Evolutionary conservation across 768 basidiomycete genomes (phyloP).

Genomic region (Paxillus rubicundulus): DNA sequence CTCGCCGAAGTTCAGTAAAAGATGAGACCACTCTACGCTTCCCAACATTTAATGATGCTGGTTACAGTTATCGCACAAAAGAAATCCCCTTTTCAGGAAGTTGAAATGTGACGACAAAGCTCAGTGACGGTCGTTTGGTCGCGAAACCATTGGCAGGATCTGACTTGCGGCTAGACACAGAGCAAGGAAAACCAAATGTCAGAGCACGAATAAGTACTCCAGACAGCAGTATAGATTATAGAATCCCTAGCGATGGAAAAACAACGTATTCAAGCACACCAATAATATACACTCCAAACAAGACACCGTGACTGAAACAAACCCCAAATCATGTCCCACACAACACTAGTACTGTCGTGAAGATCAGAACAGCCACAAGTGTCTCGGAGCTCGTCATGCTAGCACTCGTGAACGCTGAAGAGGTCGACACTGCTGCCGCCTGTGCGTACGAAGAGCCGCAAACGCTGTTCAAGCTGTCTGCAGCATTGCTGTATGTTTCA

Average conservation of each 20-base stretch:
- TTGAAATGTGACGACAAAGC: too few species aligned
- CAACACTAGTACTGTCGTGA: conserved; percentile 5
- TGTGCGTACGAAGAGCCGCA: conserved; percentile 54
- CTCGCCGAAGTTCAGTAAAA: conserved; percentile 16
- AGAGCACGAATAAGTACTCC: not conserved
- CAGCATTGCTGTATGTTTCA: conserved; percentile 49
- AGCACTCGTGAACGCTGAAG: conserved; percentile 10
- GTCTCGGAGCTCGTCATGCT: conserved; percentile 7
- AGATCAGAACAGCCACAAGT: conserved; percentile 12
- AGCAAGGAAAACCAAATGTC: too few species aligned
- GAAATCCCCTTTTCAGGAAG: not conserved
- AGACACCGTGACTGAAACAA: not conserved
- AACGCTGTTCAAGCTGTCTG: conserved; percentile 40
- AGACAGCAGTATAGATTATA: not conserved
- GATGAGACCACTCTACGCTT: not conserved
- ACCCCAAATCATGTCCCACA: conserved; percentile 10
- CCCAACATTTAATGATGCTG: not conserved
- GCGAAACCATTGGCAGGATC: too few species aligned
- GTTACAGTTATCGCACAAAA: too few species aligned
- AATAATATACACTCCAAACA: not conserved
- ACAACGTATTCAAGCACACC: not conserved
- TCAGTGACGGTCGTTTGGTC: too few species aligned
- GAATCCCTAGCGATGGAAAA: not conserved
- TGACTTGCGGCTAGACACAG: too few species aligned
- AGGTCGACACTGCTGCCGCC: conserved; percentile 9